Evolutionary conservation across 306 rosid species (phyloP), one percentile per base, ranked within the genome.

Genomic region (Carpinus fangiana): DNA sequence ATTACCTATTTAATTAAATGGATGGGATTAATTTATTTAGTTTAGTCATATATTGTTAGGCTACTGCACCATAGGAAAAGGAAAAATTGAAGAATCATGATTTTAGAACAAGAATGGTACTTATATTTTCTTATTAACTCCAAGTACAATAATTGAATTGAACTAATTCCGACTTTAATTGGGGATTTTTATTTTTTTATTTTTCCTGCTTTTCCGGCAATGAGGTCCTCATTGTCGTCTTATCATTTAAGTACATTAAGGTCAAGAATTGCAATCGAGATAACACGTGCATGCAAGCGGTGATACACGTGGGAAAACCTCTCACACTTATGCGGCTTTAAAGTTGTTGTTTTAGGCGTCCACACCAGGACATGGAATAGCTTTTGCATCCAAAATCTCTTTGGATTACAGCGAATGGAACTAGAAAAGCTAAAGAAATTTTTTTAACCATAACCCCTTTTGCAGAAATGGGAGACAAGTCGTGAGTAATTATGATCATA

Each of bases 291-390:
- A 57, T 76, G 84, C 87, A 82, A 82, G 83, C 72, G 77, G 79
- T 55, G 28, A 54, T 12, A 76, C 82, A 70, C 80, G 97, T 85
- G 91, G 45, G 84, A 82, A 76, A 76, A 57, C 81, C 79, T 70
- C 43, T 70, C 43, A 31, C 45, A 76, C 74, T 80, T 73, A 59
- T 41, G 7, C 57, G 26, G 51, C 72, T 38, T 43, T 67, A 12
- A 73, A 72, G 34, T 79, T 69, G 26, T 77, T 69, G 59, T 60
- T 56, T 72, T 72, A 20, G 71, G 83, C 77, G 60, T 81, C 76
- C 93, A 82, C 88, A 80, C 86, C 90, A 84, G 74, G 95, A 92
- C 95, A 87, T 87, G 86, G 77, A 82, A 83, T 79, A 82, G 64
- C 97, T 90, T 88, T 87, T 81, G 74, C 56, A 8, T 60, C 51